Conservation (phyloP, 139 green algal genomes). For the Picochlorum sp. region DNA sequence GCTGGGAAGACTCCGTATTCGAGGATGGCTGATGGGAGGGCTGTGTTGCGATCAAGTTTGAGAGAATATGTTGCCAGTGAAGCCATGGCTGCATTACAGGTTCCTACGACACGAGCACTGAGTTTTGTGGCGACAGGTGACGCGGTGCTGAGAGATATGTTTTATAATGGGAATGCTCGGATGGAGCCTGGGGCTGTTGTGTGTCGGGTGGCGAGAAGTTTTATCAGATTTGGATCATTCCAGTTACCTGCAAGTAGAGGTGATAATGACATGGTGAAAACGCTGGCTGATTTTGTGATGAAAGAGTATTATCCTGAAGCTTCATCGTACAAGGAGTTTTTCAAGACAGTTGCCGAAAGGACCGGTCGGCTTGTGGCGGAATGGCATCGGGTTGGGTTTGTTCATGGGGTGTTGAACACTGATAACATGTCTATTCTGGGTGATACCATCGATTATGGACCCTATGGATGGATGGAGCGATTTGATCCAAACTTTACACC, state of each 20-base stretch:
- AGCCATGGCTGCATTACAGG: constrained; percentile 73
- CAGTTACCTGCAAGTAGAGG: constrained; percentile 63
- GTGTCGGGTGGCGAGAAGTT: constrained; percentile 70
- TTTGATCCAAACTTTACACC: constrained; percentile 91
- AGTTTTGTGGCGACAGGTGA: constrained; percentile 73
- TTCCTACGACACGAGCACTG: constrained; percentile 89
- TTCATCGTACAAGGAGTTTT: constrained; percentile 38
- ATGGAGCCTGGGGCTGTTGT: constrained; percentile 72
- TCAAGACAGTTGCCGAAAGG: constrained; percentile 54
- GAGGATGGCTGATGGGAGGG: constrained; percentile 74
- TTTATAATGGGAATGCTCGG: constrained; percentile 39
- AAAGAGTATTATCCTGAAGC: constrained; percentile 68
- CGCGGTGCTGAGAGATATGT: constrained; percentile 76
- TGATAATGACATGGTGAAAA: constrained; percentile 39
- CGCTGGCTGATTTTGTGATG: constrained; percentile 76
- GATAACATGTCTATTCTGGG: constrained; percentile 92
- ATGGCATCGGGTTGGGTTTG: constrained; percentile 84
- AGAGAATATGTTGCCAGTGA: constrained; percentile 83
- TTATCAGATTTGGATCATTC: constrained; percentile 90
- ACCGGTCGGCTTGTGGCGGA: constrained; percentile 67
- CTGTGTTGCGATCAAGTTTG: constrained; percentile 78
- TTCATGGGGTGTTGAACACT: constrained; percentile 93
- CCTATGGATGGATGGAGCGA: constrained; percentile 74
- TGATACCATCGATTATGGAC: constrained; percentile 60
- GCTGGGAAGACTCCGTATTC: constrained; percentile 90